phyloP scores from a whole-genome alignment of 2,329 filamentous ascomycete genomes.

The Xylaria sp. region DNA sequence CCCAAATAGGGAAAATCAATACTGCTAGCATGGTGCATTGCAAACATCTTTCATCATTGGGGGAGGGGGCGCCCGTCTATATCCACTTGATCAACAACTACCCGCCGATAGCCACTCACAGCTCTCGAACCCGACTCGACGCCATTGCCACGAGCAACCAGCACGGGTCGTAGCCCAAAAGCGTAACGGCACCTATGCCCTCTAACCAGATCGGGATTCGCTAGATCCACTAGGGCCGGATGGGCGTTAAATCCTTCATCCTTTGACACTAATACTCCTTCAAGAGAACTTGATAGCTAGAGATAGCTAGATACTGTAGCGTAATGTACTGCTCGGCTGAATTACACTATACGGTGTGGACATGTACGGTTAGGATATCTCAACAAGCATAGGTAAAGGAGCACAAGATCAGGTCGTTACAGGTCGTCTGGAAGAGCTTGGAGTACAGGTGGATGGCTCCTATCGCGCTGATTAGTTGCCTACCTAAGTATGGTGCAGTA shows the following conservation, averaged over 20 bases:
- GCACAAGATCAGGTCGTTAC: no score
- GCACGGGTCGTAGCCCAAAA: slow-evolving; percentile 8
- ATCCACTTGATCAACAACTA: slow-evolving; percentile 35
- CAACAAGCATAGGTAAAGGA: no score
- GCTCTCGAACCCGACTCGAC: slow-evolving; percentile 6
- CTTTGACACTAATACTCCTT: not conserved
- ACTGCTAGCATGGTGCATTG: not conserved
- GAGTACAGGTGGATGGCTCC: no score
- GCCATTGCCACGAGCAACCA: slow-evolving; percentile 40
- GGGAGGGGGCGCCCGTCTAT: not conserved
- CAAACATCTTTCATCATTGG: slow-evolving; percentile 13
- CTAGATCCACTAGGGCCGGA: not conserved
- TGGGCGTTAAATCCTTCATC: not conserved
- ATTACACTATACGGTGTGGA: no score
- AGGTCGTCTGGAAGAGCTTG: no score
- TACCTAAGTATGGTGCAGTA: no score
- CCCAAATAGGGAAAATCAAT: slow-evolving; percentile 19
- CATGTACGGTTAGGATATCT: no score
- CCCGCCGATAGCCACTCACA: slow-evolving; percentile 30
- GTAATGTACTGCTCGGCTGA: no score
- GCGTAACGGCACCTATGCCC: slow-evolving; percentile 5
- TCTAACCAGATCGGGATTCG: slow-evolving; percentile 15
- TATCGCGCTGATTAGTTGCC: no score
- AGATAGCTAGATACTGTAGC: not conserved
- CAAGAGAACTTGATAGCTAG: not conserved